Base-by-base conservation (phyloP, 208 protist species). In the Jaenimonas drosophilae region DNA sequence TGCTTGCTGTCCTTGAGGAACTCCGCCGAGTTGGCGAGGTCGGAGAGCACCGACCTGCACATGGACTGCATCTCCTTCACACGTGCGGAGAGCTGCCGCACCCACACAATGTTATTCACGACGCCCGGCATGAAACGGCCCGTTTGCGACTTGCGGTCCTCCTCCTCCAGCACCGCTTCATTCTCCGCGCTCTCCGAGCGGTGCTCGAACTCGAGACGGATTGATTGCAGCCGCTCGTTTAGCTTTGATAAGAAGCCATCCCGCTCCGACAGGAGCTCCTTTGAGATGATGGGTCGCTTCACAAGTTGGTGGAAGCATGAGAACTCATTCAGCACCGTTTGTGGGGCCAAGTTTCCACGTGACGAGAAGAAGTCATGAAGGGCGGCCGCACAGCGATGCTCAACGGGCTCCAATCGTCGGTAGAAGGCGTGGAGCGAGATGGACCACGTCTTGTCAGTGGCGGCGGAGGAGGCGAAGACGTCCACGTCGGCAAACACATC, bases 71-170 rank as follows among this genome's bases (percentile, higher is more conserved):
- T 89, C 42, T 91, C 69, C 52, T 89, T 73, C 17, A 90, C 68
- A 12, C 67, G 55, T 20, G 76, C 64, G 16, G 76, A 63, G 5
- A 93, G 60, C 66, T 94, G 89, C 19, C 89, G 80, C 3, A 93
- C 68, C 83, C 85, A 96, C 40, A 94, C 80, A 51, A 94, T 76
- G 54, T 85, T 88, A 64, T 96, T 96, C 42, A 91, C 84, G 11
- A 96, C 81, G 26, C 74, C 85, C 1, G 88, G 88, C 61, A 96
- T 81, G 52, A 90, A 91, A 25, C 88, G 80, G 5, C 88, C 85
- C 6, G 88, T 71, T 44, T 95, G 88, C 58, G 73, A 92, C 27
- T 70, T 66, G 7, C 73, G 67, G 60, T 95, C 88, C 41, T 95
- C 79, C 41, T 89, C 75, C 37, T 91, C 82, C 19, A 91, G 61